A percentile compares a stretch with the other conserved stretches of the same genome.
phyloP scores from a whole-genome alignment of 1,284 basidiomycete species.

The Austroboletus rostrupii region DNA sequence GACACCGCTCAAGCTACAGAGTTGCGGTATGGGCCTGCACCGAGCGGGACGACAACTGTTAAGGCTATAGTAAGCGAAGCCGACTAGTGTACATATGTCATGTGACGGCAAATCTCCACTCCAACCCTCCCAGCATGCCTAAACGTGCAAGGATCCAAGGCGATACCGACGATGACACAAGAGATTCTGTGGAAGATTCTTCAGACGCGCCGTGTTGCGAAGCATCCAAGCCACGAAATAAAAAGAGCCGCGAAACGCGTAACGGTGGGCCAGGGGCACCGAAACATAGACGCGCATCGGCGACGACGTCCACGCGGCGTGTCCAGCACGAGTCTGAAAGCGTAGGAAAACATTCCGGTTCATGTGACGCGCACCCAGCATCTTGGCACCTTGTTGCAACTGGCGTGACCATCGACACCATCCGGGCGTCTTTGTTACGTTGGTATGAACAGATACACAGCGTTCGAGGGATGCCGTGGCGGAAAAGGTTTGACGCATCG shows the following conservation, averaged over 20 bases:
- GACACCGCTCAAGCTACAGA: too few species aligned
- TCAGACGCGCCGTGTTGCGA: slow-evolving; percentile 19
- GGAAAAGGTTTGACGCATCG: slow-evolving; percentile 60
- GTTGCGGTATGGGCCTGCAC: too few species aligned
- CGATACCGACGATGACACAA: slow-evolving; percentile 5
- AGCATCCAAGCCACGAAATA: slow-evolving; percentile 6
- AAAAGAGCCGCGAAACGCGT: slow-evolving; percentile 15
- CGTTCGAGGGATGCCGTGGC: slow-evolving; percentile 81
- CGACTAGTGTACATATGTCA: too few species aligned
- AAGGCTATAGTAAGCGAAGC: too few species aligned
- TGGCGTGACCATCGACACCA: slow-evolving; percentile 25
- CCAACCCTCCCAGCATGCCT: slow-evolving; percentile 13
- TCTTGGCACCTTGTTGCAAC: slow-evolving; percentile 33
- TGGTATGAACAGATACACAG: slow-evolving; percentile 71
- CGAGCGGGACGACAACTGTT: too few species aligned
- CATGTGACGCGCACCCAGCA: slow-evolving; percentile 19
- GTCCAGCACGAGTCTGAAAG: not conserved
- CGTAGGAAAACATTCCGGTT: not conserved
- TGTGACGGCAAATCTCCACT: too few species aligned
- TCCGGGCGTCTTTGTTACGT: slow-evolving; percentile 47
- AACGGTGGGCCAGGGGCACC: slow-evolving; percentile 5
- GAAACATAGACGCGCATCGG: slow-evolving; percentile 8
- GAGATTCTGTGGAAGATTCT: slow-evolving; percentile 13
- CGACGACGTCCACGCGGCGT: not conserved
- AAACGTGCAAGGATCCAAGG: slow-evolving; percentile 18